Evolutionary conservation across 495 filamentous ascomycete species (phyloP).

Genomic region (Letharia lupina): DNA sequence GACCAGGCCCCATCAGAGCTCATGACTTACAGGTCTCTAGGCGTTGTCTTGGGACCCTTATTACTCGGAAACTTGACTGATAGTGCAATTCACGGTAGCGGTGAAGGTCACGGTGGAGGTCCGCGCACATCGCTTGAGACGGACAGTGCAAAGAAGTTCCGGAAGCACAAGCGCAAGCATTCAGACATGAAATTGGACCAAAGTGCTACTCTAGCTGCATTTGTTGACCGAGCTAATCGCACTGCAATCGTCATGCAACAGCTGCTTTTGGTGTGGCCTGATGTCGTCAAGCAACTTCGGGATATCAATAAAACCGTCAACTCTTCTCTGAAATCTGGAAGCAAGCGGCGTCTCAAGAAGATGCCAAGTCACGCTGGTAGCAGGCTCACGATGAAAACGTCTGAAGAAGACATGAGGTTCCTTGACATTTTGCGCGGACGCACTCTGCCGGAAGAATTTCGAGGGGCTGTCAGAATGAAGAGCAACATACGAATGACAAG

Average conservation of each 20-base stretch:
- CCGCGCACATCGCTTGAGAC: slow-evolving; percentile 32
- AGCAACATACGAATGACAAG: slow-evolving; percentile 19
- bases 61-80: slow-evolving; percentile 50
- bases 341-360: slow-evolving; percentile 6
- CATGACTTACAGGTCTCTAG: slow-evolving; percentile 55
- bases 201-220: slow-evolving; percentile 16
- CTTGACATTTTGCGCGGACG: slow-evolving; percentile 17
- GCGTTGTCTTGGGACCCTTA: slow-evolving; percentile 57
- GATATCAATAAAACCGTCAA: slow-evolving; percentile 9
- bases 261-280: slow-evolving; percentile 50
- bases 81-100: slow-evolving; percentile 30
- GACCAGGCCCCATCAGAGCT: slow-evolving; percentile 31
- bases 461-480: slow-evolving; percentile 12
- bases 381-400: slow-evolving; percentile 12
- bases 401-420: slow-evolving; percentile 20
- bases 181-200: slow-evolving; percentile 18
- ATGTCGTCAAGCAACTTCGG: slow-evolving; percentile 43
- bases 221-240: slow-evolving; percentile 42
- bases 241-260: slow-evolving; percentile 50
- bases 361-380: slow-evolving; percentile 9
- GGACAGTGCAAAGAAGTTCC: slow-evolving; percentile 29
- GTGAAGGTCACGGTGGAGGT: slow-evolving; percentile 32
- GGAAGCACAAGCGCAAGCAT: slow-evolving; percentile 23
- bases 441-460: slow-evolving; percentile 10
- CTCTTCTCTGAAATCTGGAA: neutral